These are phyloP conservation scores for Priceomyces medius DNA, from an alignment of 805 yeast species.

Conservation along the genomic window DNA sequence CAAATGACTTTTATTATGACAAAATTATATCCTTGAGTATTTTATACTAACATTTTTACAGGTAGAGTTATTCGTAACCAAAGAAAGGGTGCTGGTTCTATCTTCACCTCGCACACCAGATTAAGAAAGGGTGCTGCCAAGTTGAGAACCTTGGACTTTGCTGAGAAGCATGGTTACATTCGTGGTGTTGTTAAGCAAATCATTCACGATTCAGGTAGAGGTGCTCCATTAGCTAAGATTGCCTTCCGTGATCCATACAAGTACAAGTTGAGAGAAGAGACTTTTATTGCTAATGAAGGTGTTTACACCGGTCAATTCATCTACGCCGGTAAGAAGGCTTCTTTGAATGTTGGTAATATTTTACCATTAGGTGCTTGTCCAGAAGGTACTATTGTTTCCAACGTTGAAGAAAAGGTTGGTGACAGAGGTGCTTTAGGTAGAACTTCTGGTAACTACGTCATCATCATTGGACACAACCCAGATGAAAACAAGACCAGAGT, in stretches of 20 bases:
- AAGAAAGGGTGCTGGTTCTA: constrained; percentile 99
- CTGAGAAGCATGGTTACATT: constrained; percentile 99
- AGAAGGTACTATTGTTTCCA: constrained; percentile 98
- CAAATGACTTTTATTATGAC: no score
- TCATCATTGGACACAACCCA: constrained; percentile 98
- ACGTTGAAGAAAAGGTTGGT: constrained; percentile 98
- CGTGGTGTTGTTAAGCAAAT: constrained; percentile 99
- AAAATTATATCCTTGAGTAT: background rate
- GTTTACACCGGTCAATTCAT: constrained; percentile 99
- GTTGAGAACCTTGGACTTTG: constrained; percentile 97
- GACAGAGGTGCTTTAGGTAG: constrained; percentile 99
- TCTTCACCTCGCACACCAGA: constrained; percentile 99
- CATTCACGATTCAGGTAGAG: constrained; percentile 99
- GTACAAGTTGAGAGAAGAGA: constrained; percentile 97
- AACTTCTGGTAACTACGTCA: constrained; percentile 99
- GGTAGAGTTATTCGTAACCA: constrained; percentile 99
- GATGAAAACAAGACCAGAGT: constrained; percentile 99
- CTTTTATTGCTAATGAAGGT: constrained; percentile 99
- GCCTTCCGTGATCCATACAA: constrained; percentile 99
- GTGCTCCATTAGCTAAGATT: constrained; percentile 99
- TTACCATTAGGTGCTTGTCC: constrained; percentile 96
- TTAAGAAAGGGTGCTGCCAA: constrained; percentile 99
- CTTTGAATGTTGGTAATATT: constrained; percentile 94
- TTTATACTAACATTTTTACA: constrained; percentile 25
- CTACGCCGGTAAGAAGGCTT: constrained; percentile 98